These are phyloP conservation scores for Babesia bigemina DNA, from an alignment of 169 alveolate species.

Conservation along the genomic window DNA sequence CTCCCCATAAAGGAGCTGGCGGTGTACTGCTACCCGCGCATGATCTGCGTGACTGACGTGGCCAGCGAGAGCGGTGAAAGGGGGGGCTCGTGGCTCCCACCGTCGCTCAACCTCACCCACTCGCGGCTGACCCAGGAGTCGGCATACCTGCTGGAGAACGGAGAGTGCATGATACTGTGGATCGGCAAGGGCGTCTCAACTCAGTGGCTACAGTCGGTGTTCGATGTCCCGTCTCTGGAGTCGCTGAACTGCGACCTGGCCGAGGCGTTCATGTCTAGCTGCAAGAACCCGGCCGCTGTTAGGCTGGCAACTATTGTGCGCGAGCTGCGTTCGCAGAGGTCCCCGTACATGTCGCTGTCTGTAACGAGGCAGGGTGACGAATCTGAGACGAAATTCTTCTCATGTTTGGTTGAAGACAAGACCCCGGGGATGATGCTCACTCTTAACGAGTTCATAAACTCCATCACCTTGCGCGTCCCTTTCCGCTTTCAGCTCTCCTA, in stretches of 20 bases:
- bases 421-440: slow-evolving; percentile 81
- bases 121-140: slow-evolving; percentile 84
- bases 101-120: slow-evolving; percentile 77
- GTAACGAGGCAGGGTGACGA: slow-evolving; percentile 84
- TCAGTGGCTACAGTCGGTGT: slow-evolving; percentile 80
- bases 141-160: slow-evolving; percentile 86
- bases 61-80: slow-evolving; percentile 40
- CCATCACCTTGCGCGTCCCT: slow-evolving; percentile 54
- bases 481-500: slow-evolving; percentile 25
- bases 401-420: slow-evolving; percentile 75
- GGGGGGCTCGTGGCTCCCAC: slow-evolving; percentile 42
- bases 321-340: slow-evolving; percentile 68
- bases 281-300: slow-evolving; percentile 73
- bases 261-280: slow-evolving; percentile 72
- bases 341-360: slow-evolving; percentile 74
- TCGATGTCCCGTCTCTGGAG: slow-evolving; percentile 81
- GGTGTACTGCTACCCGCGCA: slow-evolving; percentile 83
- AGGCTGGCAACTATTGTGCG: slow-evolving; percentile 72
- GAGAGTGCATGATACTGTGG: slow-evolving; percentile 87
- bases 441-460: slow-evolving; percentile 72
- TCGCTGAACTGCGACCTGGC: slow-evolving; percentile 82
- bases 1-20: slow-evolving; percentile 76
- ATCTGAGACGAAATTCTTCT: slow-evolving; percentile 73
- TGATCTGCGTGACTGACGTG: slow-evolving; percentile 77
- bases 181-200: slow-evolving; percentile 83